Percentiles rank a stretch among this genome's conserved stretches.
These are phyloP conservation scores for Talaromyces sp. DNA, from an alignment of 2,329 filamentous ascomycete genomes.

Conservation along the genomic window DNA sequence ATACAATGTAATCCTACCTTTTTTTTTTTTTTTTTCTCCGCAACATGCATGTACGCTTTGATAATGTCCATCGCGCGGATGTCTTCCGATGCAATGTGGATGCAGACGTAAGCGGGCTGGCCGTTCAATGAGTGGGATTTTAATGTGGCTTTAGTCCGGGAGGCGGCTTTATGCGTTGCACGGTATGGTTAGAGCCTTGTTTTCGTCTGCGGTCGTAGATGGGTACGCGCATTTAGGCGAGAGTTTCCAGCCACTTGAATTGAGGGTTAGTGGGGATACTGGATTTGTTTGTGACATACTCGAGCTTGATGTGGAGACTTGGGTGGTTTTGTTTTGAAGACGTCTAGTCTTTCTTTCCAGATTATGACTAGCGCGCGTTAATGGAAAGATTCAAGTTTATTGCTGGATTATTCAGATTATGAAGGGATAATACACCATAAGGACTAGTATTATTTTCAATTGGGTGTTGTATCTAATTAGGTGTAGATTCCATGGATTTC, in stretches of 20 bases:
- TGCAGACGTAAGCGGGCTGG: constrained; percentile 4
- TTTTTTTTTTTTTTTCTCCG: not conserved
- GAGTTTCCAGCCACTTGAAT: not conserved
- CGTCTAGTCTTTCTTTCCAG: not conserved
- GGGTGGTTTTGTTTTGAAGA: not conserved
- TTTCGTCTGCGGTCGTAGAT: not conserved
- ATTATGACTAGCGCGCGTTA: constrained; percentile 3
- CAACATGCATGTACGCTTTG: constrained; percentile 3
- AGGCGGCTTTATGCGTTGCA: constrained; percentile 16
- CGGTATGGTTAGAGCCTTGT: constrained; percentile 13
- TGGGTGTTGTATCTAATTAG: too few species aligned
- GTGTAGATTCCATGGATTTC: not conserved
- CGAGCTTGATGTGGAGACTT: not conserved
- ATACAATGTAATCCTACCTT: not conserved
- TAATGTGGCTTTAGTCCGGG: constrained; percentile 2
- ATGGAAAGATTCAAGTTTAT: not conserved
- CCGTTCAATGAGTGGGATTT: constrained; percentile 10
- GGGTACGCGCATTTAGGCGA: constrained; percentile 2
- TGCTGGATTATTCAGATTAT: too few species aligned
- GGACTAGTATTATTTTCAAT: not conserved
- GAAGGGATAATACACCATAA: not conserved
- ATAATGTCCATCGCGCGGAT: not conserved
- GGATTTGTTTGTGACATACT: not conserved
- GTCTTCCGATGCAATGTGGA: not conserved
- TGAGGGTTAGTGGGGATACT: not conserved